A percentile compares a stretch with the other conserved stretches of the same genome.
phyloP scores from a whole-genome alignment of 2,329 filamentous ascomycete species.

The Exophiala bonariae region DNA sequence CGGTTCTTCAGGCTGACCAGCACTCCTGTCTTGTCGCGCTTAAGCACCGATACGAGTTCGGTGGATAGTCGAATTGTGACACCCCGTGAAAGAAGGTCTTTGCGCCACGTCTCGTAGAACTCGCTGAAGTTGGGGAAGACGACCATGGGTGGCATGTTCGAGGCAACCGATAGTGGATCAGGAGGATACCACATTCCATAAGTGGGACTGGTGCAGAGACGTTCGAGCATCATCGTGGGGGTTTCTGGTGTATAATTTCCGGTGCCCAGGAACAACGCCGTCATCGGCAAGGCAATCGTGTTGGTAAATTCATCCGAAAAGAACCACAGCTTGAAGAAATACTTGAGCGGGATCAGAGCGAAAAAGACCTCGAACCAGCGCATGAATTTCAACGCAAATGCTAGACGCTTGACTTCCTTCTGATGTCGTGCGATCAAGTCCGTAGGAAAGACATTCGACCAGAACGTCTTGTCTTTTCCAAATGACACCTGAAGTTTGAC shows the following conservation, averaged over 20 bases:
- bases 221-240: constrained; percentile 65
- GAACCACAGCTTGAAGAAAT: constrained; percentile 66
- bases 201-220: constrained; percentile 59
- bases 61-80: constrained; percentile 59
- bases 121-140: constrained; percentile 60
- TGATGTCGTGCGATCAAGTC: constrained; percentile 56
- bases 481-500: constrained; percentile 62
- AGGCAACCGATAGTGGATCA: constrained; percentile 48
- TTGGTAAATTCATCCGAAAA: constrained; percentile 71
- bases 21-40: constrained; percentile 51
- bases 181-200: constrained; percentile 63
- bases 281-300: constrained; percentile 69
- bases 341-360: constrained; percentile 59
- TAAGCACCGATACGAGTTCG: constrained; percentile 51
- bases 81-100: constrained; percentile 51
- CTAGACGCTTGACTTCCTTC: constrained; percentile 56
- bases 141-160: constrained; percentile 58
- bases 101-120: constrained; percentile 59
- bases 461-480: constrained; percentile 61
- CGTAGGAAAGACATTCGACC: constrained; percentile 63
- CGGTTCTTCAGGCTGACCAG: constrained; percentile 38
- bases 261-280: constrained; percentile 72
- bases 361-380: constrained; percentile 57
- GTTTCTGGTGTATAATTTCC: constrained; percentile 74
- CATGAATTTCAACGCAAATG: constrained; percentile 55